phyloP scores from a whole-genome alignment of 495 filamentous ascomycete species.

The Xylaria nigripes region DNA sequence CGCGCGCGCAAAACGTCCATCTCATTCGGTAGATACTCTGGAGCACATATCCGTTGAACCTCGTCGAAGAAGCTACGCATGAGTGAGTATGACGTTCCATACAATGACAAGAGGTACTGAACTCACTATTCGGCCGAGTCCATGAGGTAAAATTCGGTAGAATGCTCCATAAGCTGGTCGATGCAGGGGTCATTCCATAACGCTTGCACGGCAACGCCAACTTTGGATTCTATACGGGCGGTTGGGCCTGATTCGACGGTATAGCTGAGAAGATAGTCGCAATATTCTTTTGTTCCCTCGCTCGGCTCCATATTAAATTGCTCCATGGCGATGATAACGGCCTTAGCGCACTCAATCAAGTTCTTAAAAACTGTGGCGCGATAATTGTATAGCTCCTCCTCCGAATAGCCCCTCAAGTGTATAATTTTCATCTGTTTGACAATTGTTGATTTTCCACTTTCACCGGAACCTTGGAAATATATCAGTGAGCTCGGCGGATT shows the following conservation, averaged over 20 bases:
- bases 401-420: conserved; percentile 90
- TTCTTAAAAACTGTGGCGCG: conserved; percentile 97
- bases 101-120: neutral
- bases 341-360: conserved; percentile 88
- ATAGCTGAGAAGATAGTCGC: conserved; percentile 77
- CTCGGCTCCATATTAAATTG: conserved; percentile 76
- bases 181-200: conserved; percentile 88
- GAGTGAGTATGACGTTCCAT: conserved; percentile 8
- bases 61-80: conserved; percentile 83
- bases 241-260: conserved; percentile 84
- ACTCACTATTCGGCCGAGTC: conserved; percentile 97
- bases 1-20: conserved; percentile 88
- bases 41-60: conserved; percentile 71
- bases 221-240: conserved; percentile 63
- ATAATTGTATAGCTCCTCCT: conserved; percentile 86
- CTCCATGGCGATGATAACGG: conserved; percentile 77
- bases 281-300: conserved; percentile 61
- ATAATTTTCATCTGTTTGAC: conserved; percentile 99
- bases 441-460: conserved; percentile 98
- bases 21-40: conserved; percentile 83
- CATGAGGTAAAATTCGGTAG: conserved; percentile 98
- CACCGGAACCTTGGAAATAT: conserved; percentile 69
- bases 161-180: conserved; percentile 77
- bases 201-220: conserved; percentile 73
- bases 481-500: conserved; percentile 2